Conservation (phyloP, 2,329 filamentous ascomycete genomes). For the Cyphellophora europaea region DNA sequence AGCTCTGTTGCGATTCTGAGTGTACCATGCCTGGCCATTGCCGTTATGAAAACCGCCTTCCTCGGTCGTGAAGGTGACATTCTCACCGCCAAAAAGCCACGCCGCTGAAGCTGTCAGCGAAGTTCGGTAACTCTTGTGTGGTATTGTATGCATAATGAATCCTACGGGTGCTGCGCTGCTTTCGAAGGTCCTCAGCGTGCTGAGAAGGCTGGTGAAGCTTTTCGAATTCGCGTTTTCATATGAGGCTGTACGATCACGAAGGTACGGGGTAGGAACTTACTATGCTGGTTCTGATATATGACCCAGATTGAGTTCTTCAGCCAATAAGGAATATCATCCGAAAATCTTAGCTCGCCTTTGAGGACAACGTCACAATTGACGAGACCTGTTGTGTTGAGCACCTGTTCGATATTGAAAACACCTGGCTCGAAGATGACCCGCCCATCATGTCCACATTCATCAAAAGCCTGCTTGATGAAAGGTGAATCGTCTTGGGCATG, state of each 20-base stretch:
- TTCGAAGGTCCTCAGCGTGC: no score
- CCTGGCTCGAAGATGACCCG: slow-evolving; percentile 49
- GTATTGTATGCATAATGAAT: no score
- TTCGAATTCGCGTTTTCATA: no score
- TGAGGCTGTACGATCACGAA: no score
- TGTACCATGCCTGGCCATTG: slow-evolving; percentile 50
- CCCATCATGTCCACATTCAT: slow-evolving; percentile 54
- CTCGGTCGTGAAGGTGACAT: slow-evolving; percentile 61
- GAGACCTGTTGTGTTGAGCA: slow-evolving; percentile 12
- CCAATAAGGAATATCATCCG: slow-evolving; percentile 61
- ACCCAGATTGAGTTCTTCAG: slow-evolving; percentile 54
- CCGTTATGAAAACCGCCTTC: slow-evolving; percentile 51
- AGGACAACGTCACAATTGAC: slow-evolving; percentile 34
- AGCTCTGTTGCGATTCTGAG: slow-evolving; percentile 9
- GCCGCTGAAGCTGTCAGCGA: no score
- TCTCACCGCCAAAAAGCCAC: slow-evolving; percentile 56
- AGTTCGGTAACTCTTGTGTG: no score
- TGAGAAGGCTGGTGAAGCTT: no score
- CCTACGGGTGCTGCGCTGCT: no score
- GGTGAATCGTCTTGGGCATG: slow-evolving; percentile 46
- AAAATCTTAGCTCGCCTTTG: slow-evolving; percentile 53
- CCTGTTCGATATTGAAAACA: slow-evolving; percentile 18
- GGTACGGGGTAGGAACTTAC: no score
- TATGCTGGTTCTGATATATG: slow-evolving; percentile 56
- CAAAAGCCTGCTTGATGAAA: slow-evolving; percentile 45